Evolutionary conservation across 2,329 filamentous ascomycete species (phyloP), one percentile per base, ranked within the genome.

Genomic region (Arthrocladium fulminans): DNA sequence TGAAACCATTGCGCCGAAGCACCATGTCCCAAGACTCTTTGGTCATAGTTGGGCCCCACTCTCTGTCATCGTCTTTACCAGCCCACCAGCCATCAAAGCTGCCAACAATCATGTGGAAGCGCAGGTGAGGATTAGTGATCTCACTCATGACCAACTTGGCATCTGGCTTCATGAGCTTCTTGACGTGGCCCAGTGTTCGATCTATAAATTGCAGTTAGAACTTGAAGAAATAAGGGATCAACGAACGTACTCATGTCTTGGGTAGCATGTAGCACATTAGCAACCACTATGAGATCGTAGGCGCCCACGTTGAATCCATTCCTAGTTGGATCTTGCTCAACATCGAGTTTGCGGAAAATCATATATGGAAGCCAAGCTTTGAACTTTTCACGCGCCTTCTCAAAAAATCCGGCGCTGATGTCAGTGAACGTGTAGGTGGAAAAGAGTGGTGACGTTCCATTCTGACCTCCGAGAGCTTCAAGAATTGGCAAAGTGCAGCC

Each of bases 401-500:
- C n/a, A n/a, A n/a, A 7, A 7, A 13, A 13, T 13, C 13, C 27
- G 13, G 13, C 27, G 13, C 27, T 29, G 27, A 13, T 7, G 7
- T 13, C 27, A 7, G 27, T 29, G 13, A 13, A 7, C 13, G 27
- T 29, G 27, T 29, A 29, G n/a, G 27, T 27, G 2, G 15, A 6
- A n/a, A 44, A 17, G 12, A 25, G 20, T 19, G 49, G 44, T 7
- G 17, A 27, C 4, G 38, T 38, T 9, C 34, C 48, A 13, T 52
- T 42, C 3, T 22, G 10, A 12, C 17, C 49, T 3, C 51, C 54
- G 6, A 60, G 38, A 8, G 43, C 46, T n/a, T 53, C 23, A 1
- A 57, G 24, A 6, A 54, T 29, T 5, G 20, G 10, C 2, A 40
- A 32, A 3, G 62, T 64, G 7, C 59, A 52, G 13, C 57, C 58